Evolutionary conservation across 2,329 filamentous ascomycete genomes (phyloP).

Genomic region (Cladosporium sp.): DNA sequence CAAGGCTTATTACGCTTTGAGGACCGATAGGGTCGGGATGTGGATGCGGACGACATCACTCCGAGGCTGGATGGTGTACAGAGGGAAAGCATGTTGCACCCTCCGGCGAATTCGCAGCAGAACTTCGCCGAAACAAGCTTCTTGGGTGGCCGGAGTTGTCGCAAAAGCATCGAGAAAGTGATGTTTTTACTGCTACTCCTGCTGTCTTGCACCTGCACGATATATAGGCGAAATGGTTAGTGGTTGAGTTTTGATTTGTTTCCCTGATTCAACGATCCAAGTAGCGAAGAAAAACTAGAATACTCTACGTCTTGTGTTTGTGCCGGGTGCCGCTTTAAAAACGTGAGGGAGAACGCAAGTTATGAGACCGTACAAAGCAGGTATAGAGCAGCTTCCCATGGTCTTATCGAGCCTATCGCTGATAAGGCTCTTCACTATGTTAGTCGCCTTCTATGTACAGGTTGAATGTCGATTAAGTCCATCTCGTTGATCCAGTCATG

Average conservation of each 20-base stretch:
- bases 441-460: not conserved
- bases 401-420: not conserved
- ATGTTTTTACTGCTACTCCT: not conserved
- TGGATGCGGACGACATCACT: slow-evolving; percentile 2
- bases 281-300: not conserved
- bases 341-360: not conserved
- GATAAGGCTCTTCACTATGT: not conserved
- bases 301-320: no score
- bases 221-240: not conserved
- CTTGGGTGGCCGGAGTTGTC: not conserved
- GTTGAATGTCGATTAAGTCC: no score
- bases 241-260: not conserved
- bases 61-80: not conserved
- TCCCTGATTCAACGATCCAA: not conserved
- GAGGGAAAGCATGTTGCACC: not conserved
- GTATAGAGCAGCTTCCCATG: not conserved
- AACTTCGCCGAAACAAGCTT: slow-evolving; percentile 4
- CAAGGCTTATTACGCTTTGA: slow-evolving; percentile 15
- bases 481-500: no score
- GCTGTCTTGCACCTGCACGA: not conserved
- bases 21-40: slow-evolving; percentile 8
- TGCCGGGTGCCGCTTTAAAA: not conserved
- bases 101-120: not conserved
- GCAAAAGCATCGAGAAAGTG: not conserved
- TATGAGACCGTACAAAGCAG: not conserved